Evolutionary conservation across 345 rosid species (phyloP).

Genomic region (Brassica nigra): DNA sequence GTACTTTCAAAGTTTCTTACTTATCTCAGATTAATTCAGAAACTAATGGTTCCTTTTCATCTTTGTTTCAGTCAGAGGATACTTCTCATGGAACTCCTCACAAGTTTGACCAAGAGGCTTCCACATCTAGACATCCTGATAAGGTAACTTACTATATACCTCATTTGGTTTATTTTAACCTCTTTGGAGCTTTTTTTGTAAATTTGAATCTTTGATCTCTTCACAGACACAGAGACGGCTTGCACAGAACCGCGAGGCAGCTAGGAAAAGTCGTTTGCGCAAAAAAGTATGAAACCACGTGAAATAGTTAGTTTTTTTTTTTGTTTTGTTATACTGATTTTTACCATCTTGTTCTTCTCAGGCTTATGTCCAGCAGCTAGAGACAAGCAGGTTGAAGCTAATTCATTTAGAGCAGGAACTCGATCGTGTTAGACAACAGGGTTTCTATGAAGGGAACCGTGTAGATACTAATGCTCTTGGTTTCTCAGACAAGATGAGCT

Average conservation of each 20-base stretch:
- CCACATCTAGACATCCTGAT: constrained; percentile 66
- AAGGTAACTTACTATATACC: constrained; percentile 49
- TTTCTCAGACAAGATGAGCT: constrained; percentile 52
- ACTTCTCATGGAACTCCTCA: constrained; percentile 66
- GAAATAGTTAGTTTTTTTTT: not conserved
- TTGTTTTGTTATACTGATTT: not conserved
- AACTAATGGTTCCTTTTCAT: constrained; percentile 25
- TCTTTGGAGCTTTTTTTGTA: not conserved
- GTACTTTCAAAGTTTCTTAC: constrained; percentile 36
- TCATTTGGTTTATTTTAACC: not conserved
- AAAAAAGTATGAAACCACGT: constrained; percentile 62
- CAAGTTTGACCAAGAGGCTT: constrained; percentile 81
- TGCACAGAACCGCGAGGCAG: constrained; percentile 98
- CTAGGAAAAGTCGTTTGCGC: constrained; percentile 93
- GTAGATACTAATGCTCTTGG: constrained; percentile 55
- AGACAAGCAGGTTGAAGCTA: constrained; percentile 84
- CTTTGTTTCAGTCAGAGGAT: constrained; percentile 72
- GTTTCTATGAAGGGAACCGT: constrained; percentile 57
- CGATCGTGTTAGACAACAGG: constrained; percentile 76
- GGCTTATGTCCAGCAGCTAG: constrained; percentile 98
- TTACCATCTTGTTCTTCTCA: constrained; percentile 33
- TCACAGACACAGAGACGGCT: constrained; percentile 83
- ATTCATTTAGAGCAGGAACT: constrained; percentile 88
- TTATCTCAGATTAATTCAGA: not conserved
- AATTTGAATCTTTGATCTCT: constrained; percentile 1